Base-by-base conservation (phyloP, 192 early-diverging fungal genomes). In the Coemansia sp. region DNA sequence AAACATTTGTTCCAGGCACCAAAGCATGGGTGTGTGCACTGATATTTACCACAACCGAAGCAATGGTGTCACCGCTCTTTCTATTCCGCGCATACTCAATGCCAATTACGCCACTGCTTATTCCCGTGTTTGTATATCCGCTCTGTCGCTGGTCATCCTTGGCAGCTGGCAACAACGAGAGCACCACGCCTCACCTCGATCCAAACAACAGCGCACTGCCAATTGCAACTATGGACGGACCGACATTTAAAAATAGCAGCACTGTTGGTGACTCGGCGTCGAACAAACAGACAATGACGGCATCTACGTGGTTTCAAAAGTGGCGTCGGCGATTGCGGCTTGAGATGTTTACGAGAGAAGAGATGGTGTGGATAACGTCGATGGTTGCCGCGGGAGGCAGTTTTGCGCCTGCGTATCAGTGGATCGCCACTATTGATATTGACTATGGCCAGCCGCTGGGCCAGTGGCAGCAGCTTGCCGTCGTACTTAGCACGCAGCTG, bases 351-450 rank as follows among this genome's bases (percentile, higher is more conserved):
- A 59, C 59, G 14, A 45, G 59, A 38, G 66, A 78, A 25, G 75
- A 78, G 22, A 72, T 78, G 48, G 75, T 69, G 26, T 78, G 75
- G 75, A 69, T 78, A 17, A 72, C 70, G 2, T 72, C 67, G 10
- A 72, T 72, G 75, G 70, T 78, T 39, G 75, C 75, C 22, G 69
- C 75, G 17, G 75, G 75, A 12, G 71, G 75, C 26, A 69, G 70
- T 35, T 69, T 72, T 78, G 75, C 75, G 6, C 75, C 75, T 1
- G 75, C 75, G 27, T 78, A 78, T 51, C 70, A 72, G 59, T 78
- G 75, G 75, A 63, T 78, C 14, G 75, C 75, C 4, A 78, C 75
- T 0, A 55, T 78, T 4, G 71, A 78, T 35, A 66, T 67, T 2
- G 75, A 78, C 56, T 78, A 66, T 49, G 75, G 75, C 10, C 49